Percentiles rank a stretch among this genome's conserved stretches.
Evolutionary conservation across 768 basidiomycete genomes (phyloP).

Genomic region (Lactarius hatsudake): DNA sequence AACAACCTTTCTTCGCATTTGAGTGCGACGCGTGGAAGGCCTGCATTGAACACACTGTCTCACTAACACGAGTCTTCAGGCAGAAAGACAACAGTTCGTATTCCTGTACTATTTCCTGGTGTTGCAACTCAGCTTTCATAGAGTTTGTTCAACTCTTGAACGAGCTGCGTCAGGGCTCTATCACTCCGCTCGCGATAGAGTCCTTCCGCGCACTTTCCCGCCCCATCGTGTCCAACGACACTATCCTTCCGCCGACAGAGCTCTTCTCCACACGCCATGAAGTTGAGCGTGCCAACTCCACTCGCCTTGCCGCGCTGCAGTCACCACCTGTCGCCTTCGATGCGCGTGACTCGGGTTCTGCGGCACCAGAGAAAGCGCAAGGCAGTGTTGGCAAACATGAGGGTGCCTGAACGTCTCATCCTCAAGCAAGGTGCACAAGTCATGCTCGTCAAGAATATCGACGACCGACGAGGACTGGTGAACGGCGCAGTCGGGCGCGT

Average conservation of each 20-base stretch:
- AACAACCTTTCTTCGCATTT: slow-evolving; percentile 57
- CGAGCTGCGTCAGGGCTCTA: slow-evolving; percentile 62
- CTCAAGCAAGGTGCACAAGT: slow-evolving; percentile 64
- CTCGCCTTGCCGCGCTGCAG: slow-evolving; percentile 50
- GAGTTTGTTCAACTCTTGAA: slow-evolving; percentile 74
- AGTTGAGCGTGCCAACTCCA: slow-evolving; percentile 61
- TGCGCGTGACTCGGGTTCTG: slow-evolving; percentile 51
- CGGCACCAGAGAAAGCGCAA: slow-evolving; percentile 44
- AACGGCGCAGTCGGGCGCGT: slow-evolving; percentile 68
- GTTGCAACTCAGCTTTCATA: slow-evolving; percentile 30
- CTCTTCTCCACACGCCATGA: slow-evolving; percentile 66
- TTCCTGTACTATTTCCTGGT: background rate
- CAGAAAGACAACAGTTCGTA: slow-evolving; percentile 68
- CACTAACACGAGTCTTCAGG: slow-evolving; percentile 68
- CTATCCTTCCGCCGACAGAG: slow-evolving; percentile 44
- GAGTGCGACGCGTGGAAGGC: slow-evolving; percentile 57
- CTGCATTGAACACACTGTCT: slow-evolving; percentile 59
- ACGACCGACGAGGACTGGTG: slow-evolving; percentile 50
- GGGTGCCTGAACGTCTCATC: slow-evolving; percentile 53
- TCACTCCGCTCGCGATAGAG: slow-evolving; percentile 45
- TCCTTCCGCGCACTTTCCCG: slow-evolving; percentile 50
- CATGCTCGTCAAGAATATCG: slow-evolving; percentile 71
- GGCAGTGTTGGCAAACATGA: slow-evolving; percentile 57
- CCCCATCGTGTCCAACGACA: slow-evolving; percentile 31
- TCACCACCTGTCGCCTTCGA: slow-evolving; percentile 43